Conservation (phyloP, 2,329 filamentous ascomycete genomes). For the Ceratocystis cubensis region DNA sequence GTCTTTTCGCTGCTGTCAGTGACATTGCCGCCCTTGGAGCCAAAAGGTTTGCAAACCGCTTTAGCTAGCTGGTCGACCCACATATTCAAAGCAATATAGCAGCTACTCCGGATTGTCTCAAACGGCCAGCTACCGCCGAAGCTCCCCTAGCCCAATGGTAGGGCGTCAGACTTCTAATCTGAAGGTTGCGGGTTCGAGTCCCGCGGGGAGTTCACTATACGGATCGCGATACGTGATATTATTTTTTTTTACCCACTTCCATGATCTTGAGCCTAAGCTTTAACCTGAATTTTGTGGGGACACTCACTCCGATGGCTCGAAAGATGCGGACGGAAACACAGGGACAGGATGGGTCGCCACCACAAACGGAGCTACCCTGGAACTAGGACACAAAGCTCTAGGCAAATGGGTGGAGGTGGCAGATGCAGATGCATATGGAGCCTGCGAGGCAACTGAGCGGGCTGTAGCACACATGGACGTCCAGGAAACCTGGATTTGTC, state of each 20-base stretch:
- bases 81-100: no score
- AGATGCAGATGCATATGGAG: background rate
- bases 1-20: no score
- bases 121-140: background rate
- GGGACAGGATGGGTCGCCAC: background rate
- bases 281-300: background rate
- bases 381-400: background rate
- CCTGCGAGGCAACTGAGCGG: background rate
- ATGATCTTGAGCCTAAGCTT: background rate
- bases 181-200: slow-evolving; percentile 22
- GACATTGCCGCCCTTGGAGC: no score
- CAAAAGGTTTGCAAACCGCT: no score
- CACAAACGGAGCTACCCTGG: background rate
- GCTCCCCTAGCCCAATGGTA: slow-evolving; percentile 22
- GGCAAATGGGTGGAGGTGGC: background rate
- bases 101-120: no score
- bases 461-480: background rate
- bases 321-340: background rate
- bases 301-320: background rate
- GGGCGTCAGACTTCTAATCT: slow-evolving; percentile 22
- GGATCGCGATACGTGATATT: background rate
- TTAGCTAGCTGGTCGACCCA: no score
- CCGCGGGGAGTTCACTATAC: slow-evolving; percentile 16
- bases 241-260: background rate
- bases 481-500: background rate